Base-by-base conservation (phyloP, 2,329 filamentous ascomycete genomes). In the Fusarium coicis region DNA sequence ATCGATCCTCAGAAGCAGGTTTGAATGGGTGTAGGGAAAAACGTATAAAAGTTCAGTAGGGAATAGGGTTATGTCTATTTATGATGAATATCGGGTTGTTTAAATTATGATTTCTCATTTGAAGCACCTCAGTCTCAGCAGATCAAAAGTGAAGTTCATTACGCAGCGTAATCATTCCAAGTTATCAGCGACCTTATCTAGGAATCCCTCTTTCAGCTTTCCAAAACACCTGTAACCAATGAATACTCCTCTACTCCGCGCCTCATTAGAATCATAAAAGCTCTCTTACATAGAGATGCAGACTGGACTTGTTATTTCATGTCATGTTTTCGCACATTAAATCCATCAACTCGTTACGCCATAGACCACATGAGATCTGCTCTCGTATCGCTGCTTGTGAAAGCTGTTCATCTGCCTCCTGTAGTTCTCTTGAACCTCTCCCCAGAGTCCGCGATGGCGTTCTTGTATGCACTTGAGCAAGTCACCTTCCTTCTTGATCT, bases 361-460 rank as follows among this genome's bases (percentile, higher is more conserved):
- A 23, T 73, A 64, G 7, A 74, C 74, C 39, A 78, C 74, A n/a
- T 78, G 75, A 5, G 75, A 56, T 26, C 73, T 76, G 1, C 63
- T 66, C 43, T 72, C 76, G 21, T 70, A 72, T 40, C 75, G 68
- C 39, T 67, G 61, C 43, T 65, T 62, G 47, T 78, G 69, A 44
- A 75, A 78, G 10, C 53, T 63, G 12, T 69, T 76, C 46, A 70
- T 65, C 70, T 77, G 70, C 47, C 66, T 75, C 49, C 80, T 74
- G 36, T 79, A 74, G 16, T 62, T 63, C 57, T 80, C 78, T 60
- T 79, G 77, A 14, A 81, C 80, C 34, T 79, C 65, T 1, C 80
- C 80, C 49, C 79, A 76, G 6, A 79, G 60, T 2, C 80, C 80
- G 12, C 73, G 65, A 54, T 81, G 80, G 8, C 73, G 70, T 26